These are phyloP conservation scores for Chrysanthemum lavandulifolium DNA, from an alignment of 129 eudicot species.

Conservation along the genomic window DNA sequence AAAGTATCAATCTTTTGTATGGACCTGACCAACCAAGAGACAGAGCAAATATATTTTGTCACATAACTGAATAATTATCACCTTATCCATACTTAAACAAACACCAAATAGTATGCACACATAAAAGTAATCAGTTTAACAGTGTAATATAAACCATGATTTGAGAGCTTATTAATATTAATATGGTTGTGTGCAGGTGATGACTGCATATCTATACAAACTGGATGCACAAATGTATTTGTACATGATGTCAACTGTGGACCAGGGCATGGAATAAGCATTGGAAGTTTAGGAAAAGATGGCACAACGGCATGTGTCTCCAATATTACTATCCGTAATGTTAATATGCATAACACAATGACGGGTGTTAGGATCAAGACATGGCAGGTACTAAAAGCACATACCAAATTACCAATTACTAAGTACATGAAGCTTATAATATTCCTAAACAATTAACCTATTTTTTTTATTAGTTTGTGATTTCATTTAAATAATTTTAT, in stretches of 20 bases:
- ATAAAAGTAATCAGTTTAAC: background rate
- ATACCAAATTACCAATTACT: slow-evolving; percentile 16
- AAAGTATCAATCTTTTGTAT: slow-evolving; percentile 14
- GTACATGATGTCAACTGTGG: slow-evolving; percentile 86
- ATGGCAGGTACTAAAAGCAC: slow-evolving; percentile 70
- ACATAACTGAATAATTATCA: slow-evolving; percentile 16
- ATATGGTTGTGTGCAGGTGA: slow-evolving; percentile 58
- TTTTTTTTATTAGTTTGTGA: too few species aligned
- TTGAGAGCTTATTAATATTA: background rate
- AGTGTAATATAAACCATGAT: too few species aligned
- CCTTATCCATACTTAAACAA: slow-evolving; percentile 10
- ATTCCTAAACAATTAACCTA: background rate
- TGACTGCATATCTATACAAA: slow-evolving; percentile 95
- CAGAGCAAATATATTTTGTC: slow-evolving; percentile 1
- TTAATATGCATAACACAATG: slow-evolving; percentile 77
- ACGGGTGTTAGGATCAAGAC: slow-evolving; percentile 92
- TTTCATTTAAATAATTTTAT: too few species aligned
- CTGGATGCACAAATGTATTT: slow-evolving; percentile 87
- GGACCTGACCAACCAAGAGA: slow-evolving; percentile 15
- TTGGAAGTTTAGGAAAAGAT: slow-evolving; percentile 84
- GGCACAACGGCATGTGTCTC: slow-evolving; percentile 91
- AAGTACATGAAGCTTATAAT: background rate
- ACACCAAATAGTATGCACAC: slow-evolving; percentile 6
- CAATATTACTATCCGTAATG: slow-evolving; percentile 74
- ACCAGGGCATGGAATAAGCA: slow-evolving; percentile 98